A percentile compares a stretch with the other conserved stretches of the same genome.
Evolutionary conservation across 768 basidiomycete genomes (phyloP).

Genomic region (Serendipita sp.): DNA sequence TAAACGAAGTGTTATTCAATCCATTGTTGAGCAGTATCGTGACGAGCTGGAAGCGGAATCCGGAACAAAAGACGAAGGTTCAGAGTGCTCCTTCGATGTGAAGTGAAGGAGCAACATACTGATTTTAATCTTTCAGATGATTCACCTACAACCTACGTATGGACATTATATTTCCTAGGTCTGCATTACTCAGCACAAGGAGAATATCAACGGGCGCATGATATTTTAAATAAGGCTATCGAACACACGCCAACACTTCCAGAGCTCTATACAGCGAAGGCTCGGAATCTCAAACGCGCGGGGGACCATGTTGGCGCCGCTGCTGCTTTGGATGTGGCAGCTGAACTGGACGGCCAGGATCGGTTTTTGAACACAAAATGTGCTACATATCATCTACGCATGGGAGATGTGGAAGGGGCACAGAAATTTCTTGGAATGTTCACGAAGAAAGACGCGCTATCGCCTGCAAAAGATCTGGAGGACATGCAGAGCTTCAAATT

Average conservation of each 20-base stretch:
- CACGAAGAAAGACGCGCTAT: constrained; percentile 84
- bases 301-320: constrained; percentile 71
- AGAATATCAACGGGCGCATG: constrained; percentile 34
- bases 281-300: constrained; percentile 68
- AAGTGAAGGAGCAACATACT: neutral
- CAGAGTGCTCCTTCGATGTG: neutral
- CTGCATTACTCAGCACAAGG: constrained; percentile 67
- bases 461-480: constrained; percentile 65
- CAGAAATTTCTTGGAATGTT: constrained; percentile 64
- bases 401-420: constrained; percentile 66
- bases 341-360: constrained; percentile 82
- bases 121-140: constrained; percentile 22
- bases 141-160: constrained; percentile 70
- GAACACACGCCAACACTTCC: constrained; percentile 86
- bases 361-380: constrained; percentile 87
- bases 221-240: constrained; percentile 48
- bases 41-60: constrained; percentile 15
- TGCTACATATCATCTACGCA: constrained; percentile 78
- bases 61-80: neutral
- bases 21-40: constrained; percentile 42
- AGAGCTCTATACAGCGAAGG: constrained; percentile 70
- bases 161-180: constrained; percentile 90
- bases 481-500: constrained; percentile 94
- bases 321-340: constrained; percentile 58
- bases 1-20: constrained; percentile 56